Base-by-base conservation (phyloP, 2,329 filamentous ascomycete genomes). In the Fusarium algeriense region DNA sequence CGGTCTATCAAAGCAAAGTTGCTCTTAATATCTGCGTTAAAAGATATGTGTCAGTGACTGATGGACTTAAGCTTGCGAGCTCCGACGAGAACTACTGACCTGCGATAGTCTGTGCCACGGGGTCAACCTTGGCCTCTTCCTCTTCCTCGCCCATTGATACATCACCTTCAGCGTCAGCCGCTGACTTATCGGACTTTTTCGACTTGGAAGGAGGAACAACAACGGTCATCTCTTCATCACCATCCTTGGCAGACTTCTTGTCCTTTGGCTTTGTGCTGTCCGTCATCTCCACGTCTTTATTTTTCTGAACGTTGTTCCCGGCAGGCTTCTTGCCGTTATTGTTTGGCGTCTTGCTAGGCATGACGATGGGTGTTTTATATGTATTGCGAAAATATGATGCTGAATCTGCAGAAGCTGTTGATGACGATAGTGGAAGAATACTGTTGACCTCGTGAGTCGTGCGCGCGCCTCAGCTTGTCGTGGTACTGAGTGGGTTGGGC, bases 1-100 rank as follows among this genome's bases (percentile, higher is more conserved):
- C 94, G 92, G 79, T 98, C 95, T 78, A 99, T 88, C 73, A 99
- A 88, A 56, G 90, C 89, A 80, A 98, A 98, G 84, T 97, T 98
- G 87, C 89, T 91, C 84, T 95, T 96, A 85, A 99, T 97, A 82
- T 98, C 96, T 98, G 79, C 41, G 62, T 53, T 28, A 30, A 70
- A 34, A 38, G 35, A 32, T n/a, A 43, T 41, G 50, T 41, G 67
- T 79, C 60, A 79, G 76, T 61, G 11, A 56, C 49, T 60, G 65
- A 30, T 46, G 45, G 49, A n/a, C 48, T 23, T 40, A 23, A 38
- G 28, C 59, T 37, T 44, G 20, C 41, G 37, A 49, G 28, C 50
- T 50, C 11, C 20, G 13, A 43, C 10, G 19, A 41, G 46, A 49
- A 62, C 59, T 69, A 65, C 85, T 78, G 83, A 91, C 90, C 89